Conservation (phyloP, 352 stramenopile genomes). For the Pythium apleroticum region DNA sequence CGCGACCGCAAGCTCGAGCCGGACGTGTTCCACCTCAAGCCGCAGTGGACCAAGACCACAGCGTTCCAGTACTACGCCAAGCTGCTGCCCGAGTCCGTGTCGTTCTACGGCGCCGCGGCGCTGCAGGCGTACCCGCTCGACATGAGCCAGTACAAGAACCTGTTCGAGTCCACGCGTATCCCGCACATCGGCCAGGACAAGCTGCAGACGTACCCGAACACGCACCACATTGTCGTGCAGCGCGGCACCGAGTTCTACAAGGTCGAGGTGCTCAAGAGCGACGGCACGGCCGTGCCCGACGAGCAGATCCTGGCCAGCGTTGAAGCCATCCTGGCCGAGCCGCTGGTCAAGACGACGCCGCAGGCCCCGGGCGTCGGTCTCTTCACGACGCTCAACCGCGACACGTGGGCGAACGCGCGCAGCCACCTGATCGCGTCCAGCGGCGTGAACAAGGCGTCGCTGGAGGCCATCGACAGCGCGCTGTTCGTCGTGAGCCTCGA, state of each 20-base stretch:
- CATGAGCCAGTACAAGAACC: constrained; percentile 92
- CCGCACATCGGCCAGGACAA: constrained; percentile 65
- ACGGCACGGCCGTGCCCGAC: constrained; percentile 59
- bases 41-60: constrained; percentile 67
- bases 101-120: constrained; percentile 87
- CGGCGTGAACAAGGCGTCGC: constrained; percentile 58
- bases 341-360: constrained; percentile 37
- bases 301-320: constrained; percentile 84
- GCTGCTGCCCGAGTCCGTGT: constrained; percentile 77
- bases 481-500: constrained; percentile 86
- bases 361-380: constrained; percentile 62
- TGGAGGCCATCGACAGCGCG: constrained; percentile 85
- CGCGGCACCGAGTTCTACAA: constrained; percentile 83
- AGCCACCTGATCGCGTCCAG: constrained; percentile 51
- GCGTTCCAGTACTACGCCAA: constrained; percentile 83
- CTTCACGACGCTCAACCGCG: constrained; percentile 82
- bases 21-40: constrained; percentile 91
- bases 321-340: constrained; percentile 76
- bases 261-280: constrained; percentile 79
- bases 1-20: constrained; percentile 80
- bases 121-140: constrained; percentile 87
- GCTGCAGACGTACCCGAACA: constrained; percentile 55
- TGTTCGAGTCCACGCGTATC: constrained; percentile 84
- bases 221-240: constrained; percentile 87
- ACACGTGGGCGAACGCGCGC: constrained; percentile 76